Base-by-base conservation (phyloP, 352 stramenopile species). In the Pilasporangium apinafurcum region DNA sequence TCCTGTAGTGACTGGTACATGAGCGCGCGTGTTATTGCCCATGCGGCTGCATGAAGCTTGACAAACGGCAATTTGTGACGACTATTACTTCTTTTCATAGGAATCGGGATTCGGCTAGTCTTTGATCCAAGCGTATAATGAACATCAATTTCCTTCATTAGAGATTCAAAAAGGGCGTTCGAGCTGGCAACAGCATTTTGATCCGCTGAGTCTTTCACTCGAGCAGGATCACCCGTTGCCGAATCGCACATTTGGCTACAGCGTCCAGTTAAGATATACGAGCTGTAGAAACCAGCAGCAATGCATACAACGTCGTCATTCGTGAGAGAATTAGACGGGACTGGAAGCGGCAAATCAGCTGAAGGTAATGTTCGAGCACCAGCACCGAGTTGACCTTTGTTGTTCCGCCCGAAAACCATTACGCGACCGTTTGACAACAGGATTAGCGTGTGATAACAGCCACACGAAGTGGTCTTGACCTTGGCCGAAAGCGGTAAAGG, bases 391-490 rank as follows among this genome's bases (percentile, higher is more conserved):
- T 95, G 83, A 0, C 83, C 80, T 37, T 94, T 94, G 51, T 94
- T 94, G 56, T 94, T 94, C 31, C 83, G 70, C 5, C 83, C 80
- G 61, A 94, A 94, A 0, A 90, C 80, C 80, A 94, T 92, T 10
- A 91, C 77, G 1, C 78, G 65, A 4, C 79, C 80, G 32, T 89
- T 92, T 2, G 65, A 68, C 10, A 91, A 62, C 22, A 94, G 21
- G 44, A 94, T 72, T 2, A 94, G 49, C 13, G 77, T 82, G 49
- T 94, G 83, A 36, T 94, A 94, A 48, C 83, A 94, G 2, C 83
- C 83, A 28, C 80, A 94, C 1, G 83, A 91, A 1, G 78, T 72
- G 24, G 59, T 68, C n/a, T 65, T 73, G 22, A 92, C 86, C 24
- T 83, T 85, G 3, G 80, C 83, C 12, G 79, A 87, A 10, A 88